phyloP scores from a whole-genome alignment of 2,329 filamentous ascomycete species.

The Ciborinia camelliae region DNA sequence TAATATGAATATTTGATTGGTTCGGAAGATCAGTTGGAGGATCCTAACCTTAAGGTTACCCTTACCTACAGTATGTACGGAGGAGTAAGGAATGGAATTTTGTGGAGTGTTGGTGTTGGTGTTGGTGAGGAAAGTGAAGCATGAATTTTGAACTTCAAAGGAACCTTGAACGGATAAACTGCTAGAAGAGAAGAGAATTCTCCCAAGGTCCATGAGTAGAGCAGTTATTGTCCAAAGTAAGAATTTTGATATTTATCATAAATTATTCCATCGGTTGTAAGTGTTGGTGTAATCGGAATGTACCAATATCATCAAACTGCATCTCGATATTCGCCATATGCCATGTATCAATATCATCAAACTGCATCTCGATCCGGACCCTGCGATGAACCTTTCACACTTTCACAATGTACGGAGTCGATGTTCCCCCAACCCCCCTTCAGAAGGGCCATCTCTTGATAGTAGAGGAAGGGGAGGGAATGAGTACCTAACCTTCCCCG shows the following conservation, averaged over 20 bases:
- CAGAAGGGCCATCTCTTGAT: too few relatives aligned
- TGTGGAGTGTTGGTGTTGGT: background rate
- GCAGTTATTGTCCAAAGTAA: background rate
- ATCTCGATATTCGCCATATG: too few relatives aligned
- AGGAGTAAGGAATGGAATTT: background rate
- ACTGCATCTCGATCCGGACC: background rate
- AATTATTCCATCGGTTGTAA: too few relatives aligned
- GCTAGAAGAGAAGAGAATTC: background rate
- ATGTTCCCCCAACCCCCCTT: too few relatives aligned
- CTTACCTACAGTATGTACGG: too few relatives aligned
- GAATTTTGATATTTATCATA: background rate
- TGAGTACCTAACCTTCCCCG: background rate
- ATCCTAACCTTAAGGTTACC: too few relatives aligned
- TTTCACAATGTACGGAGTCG: too few relatives aligned
- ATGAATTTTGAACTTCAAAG: background rate
- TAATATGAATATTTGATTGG: background rate
- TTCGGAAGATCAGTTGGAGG: background rate
- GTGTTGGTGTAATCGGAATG: background rate
- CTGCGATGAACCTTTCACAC: background rate
- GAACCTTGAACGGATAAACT: background rate
- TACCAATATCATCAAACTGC: background rate
- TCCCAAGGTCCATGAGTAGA: background rate
- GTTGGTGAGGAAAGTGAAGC: background rate
- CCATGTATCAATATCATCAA: background rate
- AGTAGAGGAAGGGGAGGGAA: too few relatives aligned